Evolutionary conservation across 495 filamentous ascomycete species (phyloP).

Genomic region (Aspergillus bertholletiae): DNA sequence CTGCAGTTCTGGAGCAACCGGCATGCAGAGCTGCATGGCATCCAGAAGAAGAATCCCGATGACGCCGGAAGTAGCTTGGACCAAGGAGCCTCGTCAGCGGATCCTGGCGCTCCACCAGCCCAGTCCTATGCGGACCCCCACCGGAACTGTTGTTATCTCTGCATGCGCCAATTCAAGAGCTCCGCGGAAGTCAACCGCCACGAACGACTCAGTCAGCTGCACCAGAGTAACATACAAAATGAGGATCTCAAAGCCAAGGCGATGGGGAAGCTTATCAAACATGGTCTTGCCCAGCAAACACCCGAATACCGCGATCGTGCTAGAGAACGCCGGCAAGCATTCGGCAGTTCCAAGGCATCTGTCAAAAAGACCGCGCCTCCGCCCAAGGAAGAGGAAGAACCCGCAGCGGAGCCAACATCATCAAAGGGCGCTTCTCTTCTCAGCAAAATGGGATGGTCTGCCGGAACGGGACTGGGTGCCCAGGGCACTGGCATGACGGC

Average conservation of each 20-base stretch:
- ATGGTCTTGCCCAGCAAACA: constrained; percentile 30
- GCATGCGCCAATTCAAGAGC: constrained; percentile 69
- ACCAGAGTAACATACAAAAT: constrained; percentile 66
- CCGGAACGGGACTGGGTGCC: constrained; percentile 76
- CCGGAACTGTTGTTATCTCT: constrained; percentile 73
- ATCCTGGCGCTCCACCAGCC: constrained; percentile 26
- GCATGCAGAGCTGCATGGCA: constrained; percentile 77
- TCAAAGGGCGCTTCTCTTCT: constrained; percentile 86
- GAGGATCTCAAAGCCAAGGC: constrained; percentile 55
- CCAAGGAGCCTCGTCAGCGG: constrained; percentile 4
- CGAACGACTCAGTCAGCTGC: constrained; percentile 71
- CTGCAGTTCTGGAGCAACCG: constrained; percentile 88
- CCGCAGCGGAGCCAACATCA: constrained; percentile 49
- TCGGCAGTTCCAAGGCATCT: constrained; percentile 59
- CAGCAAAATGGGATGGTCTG: constrained; percentile 87
- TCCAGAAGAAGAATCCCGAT: constrained; percentile 32
- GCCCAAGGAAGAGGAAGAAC: constrained; percentile 30
- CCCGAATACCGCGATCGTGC: constrained; percentile 78
- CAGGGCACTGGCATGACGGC: constrained; percentile 73
- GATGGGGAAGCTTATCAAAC: constrained; percentile 55
- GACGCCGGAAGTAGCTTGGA: constrained; percentile 18
- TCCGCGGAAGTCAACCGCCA: constrained; percentile 68
- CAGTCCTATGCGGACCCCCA: constrained; percentile 70
- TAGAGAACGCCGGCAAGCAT: constrained; percentile 72
- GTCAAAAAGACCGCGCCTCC: constrained; percentile 31